Percentiles rank a stretch among this genome's conserved stretches.
Conservation (phyloP, 257 asterid genomes). For the Capsicum baccatum region DNA sequence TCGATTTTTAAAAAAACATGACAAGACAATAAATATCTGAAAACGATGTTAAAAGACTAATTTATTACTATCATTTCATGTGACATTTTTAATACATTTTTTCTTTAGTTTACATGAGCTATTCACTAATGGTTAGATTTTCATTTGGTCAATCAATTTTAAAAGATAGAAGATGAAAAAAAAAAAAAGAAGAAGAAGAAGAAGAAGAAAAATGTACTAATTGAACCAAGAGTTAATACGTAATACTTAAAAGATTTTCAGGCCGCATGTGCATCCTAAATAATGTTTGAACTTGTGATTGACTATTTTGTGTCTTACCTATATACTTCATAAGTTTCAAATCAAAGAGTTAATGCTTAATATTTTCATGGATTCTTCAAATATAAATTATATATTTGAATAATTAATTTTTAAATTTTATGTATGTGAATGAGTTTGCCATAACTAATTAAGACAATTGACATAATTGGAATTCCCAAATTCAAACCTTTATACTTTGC, state of each 20-base stretch:
- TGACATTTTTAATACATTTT: not conserved
- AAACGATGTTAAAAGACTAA: not conserved
- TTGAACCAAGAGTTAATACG: not conserved
- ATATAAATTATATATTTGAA: not conserved
- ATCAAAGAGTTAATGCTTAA: not conserved
- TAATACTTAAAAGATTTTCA: no score
- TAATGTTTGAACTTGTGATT: not conserved
- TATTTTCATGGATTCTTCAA: not conserved
- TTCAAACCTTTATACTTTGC: no score
- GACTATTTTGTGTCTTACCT: not conserved
- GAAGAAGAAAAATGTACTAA: not conserved
- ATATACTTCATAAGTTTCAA: not conserved
- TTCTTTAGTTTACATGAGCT: not conserved
- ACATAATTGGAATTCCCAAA: no score
- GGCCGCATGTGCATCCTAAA: not conserved
- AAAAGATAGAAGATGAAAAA: not conserved
- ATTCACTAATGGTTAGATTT: not conserved
- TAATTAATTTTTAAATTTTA: not conserved
- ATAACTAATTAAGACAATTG: no score
- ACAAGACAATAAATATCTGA: not conserved
- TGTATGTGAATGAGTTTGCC: not conserved
- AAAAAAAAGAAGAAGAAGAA: not conserved
- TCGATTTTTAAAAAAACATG: no score
- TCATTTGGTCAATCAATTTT: not conserved
- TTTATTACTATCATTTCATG: not conserved